Conservation (phyloP, 768 basidiomycete genomes). For the Hydnum rufescens region DNA sequence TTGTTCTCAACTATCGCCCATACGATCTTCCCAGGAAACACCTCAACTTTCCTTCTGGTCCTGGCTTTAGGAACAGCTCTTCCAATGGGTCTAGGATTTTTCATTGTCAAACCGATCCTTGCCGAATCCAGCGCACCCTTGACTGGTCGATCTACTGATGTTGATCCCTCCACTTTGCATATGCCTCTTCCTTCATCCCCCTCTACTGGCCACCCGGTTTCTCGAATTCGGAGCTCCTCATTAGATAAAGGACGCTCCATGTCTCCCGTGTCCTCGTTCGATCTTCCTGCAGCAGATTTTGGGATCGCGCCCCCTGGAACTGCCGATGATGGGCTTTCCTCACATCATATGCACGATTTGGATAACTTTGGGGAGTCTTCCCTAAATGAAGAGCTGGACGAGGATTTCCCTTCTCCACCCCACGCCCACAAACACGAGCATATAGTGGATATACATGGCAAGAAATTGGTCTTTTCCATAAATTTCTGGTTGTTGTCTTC, state of each 20-base stretch:
- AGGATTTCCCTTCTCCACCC: background rate
- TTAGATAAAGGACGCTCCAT: background rate
- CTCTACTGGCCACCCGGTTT: no score
- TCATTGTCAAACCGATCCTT: constrained; percentile 53
- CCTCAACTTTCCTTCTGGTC: constrained; percentile 53
- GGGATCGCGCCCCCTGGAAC: constrained; percentile 11
- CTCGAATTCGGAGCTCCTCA: no score
- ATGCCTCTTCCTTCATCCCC: no score
- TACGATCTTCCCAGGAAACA: constrained; percentile 52
- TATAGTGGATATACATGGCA: constrained; percentile 32
- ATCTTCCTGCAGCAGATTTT: constrained; percentile 9
- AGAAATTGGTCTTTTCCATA: constrained; percentile 26
- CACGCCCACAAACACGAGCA: background rate
- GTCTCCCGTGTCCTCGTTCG: constrained; percentile 6
- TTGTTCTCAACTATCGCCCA: constrained; percentile 65
- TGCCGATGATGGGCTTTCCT: background rate
- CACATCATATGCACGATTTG: background rate
- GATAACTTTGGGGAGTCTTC: background rate
- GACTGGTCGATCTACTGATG: no score
- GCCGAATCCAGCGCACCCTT: no score
- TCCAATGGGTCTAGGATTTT: constrained; percentile 61
- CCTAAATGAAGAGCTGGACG: background rate
- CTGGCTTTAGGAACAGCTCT: constrained; percentile 60
- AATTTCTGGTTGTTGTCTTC: constrained; percentile 49
- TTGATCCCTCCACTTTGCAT: no score